phyloP scores from a whole-genome alignment of 2,329 filamentous ascomycete genomes.

The Eurotiales sp. region DNA sequence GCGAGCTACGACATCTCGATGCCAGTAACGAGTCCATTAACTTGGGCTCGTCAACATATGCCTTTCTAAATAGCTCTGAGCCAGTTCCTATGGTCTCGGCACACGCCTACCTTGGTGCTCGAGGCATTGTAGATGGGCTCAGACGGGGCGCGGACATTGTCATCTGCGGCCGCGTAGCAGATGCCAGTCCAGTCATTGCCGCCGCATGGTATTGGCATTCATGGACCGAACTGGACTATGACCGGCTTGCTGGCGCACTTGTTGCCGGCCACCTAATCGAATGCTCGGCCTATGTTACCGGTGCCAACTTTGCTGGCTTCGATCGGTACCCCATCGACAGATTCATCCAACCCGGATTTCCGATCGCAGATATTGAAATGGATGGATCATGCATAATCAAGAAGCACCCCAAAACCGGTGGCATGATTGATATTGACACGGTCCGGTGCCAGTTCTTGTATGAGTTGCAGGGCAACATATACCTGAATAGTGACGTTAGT shows the following conservation, averaged over 20 bases:
- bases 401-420: neutral
- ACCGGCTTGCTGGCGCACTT: slow-evolving; percentile 26
- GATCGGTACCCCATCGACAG: slow-evolving; percentile 25
- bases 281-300: slow-evolving; percentile 25
- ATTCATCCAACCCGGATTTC: neutral
- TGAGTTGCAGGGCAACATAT: slow-evolving; percentile 44
- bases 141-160: slow-evolving; percentile 40
- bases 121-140: slow-evolving; percentile 29
- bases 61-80: no score
- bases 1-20: no score
- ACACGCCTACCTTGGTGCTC: slow-evolving; percentile 2
- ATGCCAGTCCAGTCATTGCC: slow-evolving; percentile 32
- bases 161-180: slow-evolving; percentile 40
- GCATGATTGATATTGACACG: slow-evolving; percentile 32
- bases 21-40: no score
- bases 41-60: no score
- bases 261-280: slow-evolving; percentile 27
- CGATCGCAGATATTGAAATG: neutral
- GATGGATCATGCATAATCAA: neutral
- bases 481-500: slow-evolving; percentile 49
- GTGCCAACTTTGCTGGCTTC: slow-evolving; percentile 26
- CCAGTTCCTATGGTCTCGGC: neutral
- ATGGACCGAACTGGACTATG: slow-evolving; percentile 25
- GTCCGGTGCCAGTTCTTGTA: slow-evolving; percentile 45
- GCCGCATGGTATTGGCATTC: slow-evolving; percentile 29